Percentiles rank a stretch among this genome's conserved stretches.
phyloP scores from a whole-genome alignment of 2,329 filamentous ascomycete species.

The Plectosphaerella cucumerina region DNA sequence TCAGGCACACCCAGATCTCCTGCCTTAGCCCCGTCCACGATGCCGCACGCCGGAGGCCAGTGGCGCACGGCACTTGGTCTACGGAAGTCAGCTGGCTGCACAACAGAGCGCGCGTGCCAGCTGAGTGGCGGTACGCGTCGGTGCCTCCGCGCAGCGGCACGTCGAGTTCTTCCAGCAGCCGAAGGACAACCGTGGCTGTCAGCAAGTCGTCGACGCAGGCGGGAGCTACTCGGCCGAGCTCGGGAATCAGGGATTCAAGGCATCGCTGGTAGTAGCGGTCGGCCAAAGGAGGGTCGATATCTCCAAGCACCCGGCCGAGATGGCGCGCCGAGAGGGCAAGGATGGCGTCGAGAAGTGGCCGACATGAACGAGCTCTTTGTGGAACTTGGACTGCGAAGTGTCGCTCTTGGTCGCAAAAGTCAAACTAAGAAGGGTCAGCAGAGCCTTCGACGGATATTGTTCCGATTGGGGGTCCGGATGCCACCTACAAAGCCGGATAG shows the following conservation, averaged over 20 bases:
- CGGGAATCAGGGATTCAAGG: constrained; percentile 32
- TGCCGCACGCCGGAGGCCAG: constrained; percentile 42
- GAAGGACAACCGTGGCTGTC: constrained; percentile 51
- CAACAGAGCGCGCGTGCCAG: constrained; percentile 42
- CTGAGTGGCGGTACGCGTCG: constrained; percentile 40
- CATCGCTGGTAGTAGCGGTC: constrained; percentile 51
- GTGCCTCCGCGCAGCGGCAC: constrained; percentile 27
- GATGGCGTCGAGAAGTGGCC: constrained; percentile 48
- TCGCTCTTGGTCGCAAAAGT: constrained; percentile 9
- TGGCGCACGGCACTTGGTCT: constrained; percentile 30
- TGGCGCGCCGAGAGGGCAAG: constrained; percentile 50
- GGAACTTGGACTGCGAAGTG: constrained; percentile 50
- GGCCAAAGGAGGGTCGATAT: constrained; percentile 40
- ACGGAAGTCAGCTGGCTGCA: constrained; percentile 28
- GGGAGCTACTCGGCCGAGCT: constrained; percentile 34
- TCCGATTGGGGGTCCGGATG: not conserved
- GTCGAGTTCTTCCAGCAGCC: constrained; percentile 50
- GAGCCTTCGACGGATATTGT: not conserved
- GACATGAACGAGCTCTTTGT: constrained; percentile 42
- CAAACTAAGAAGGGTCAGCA: constrained; percentile 4
- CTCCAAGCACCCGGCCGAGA: constrained; percentile 39
- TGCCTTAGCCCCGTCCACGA: constrained; percentile 56
- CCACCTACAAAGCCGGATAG: not conserved
- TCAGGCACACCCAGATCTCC: constrained; percentile 45
- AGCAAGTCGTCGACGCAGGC: constrained; percentile 46